Conservation (phyloP, 306 rosid species). For the Neltuma alba region DNA sequence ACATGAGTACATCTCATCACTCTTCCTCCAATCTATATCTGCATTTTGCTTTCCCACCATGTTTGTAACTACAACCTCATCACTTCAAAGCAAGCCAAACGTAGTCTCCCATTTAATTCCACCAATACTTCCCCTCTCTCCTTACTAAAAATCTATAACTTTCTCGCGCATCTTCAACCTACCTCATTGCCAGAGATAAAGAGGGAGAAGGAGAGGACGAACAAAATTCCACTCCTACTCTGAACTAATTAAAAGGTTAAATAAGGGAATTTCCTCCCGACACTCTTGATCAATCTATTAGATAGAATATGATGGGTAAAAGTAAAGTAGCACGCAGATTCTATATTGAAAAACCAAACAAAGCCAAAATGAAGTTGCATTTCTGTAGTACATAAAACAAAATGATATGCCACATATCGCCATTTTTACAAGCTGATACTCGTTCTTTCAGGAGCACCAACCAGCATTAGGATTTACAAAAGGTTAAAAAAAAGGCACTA, state of each 20-base stretch:
- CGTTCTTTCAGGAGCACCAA: background rate
- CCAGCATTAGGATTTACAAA: background rate
- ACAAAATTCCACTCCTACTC: background rate
- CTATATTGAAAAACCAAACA: background rate
- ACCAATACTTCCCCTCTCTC: background rate
- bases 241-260: background rate
- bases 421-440: background rate
- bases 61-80: background rate
- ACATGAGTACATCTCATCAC: constrained; percentile 16
- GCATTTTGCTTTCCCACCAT: constrained; percentile 6
- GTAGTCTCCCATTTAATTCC: background rate
- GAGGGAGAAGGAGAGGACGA: background rate
- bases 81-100: constrained; percentile 1
- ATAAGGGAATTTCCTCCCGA: background rate
- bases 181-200: background rate
- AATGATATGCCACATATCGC: background rate
- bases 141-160: background rate
- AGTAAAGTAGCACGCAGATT: background rate
- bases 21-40: constrained; percentile 27
- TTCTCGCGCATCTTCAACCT: background rate
- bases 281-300: background rate
- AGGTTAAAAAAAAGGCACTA: background rate
- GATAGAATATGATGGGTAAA: background rate
- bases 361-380: background rate
- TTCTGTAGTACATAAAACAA: background rate